Conservation (phyloP, 2,329 filamentous ascomycete species). For the Xylariaceae sp. region DNA sequence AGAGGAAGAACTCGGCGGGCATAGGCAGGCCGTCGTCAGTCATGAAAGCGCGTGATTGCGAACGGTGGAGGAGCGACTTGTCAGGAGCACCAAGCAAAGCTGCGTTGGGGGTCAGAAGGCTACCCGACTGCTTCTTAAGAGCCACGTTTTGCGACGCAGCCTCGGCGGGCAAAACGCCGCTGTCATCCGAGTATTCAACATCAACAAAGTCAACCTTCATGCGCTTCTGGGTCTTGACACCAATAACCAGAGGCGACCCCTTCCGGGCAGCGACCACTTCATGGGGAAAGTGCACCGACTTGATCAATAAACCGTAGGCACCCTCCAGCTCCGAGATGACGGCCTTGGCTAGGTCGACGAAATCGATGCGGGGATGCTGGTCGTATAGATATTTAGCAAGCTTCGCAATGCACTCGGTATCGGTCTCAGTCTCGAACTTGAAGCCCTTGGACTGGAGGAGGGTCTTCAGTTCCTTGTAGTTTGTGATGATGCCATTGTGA, state of each 20-base stretch:
- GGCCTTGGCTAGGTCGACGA: slow-evolving; percentile 93
- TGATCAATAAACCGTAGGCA: slow-evolving; percentile 94
- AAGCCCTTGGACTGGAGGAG: slow-evolving; percentile 92
- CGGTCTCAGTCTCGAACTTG: slow-evolving; percentile 98
- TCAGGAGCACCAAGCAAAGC: slow-evolving; percentile 81
- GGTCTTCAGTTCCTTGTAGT: slow-evolving; percentile 99
- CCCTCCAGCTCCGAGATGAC: slow-evolving; percentile 98
- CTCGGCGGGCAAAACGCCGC: slow-evolving; percentile 80
- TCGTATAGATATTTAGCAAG: slow-evolving; percentile 97
- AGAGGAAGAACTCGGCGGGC: slow-evolving; percentile 98
- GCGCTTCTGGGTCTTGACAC: slow-evolving; percentile 93
- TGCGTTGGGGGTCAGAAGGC: slow-evolving; percentile 57
- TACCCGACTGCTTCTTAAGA: slow-evolving; percentile 77
- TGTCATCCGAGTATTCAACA: slow-evolving; percentile 91
- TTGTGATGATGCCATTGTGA: slow-evolving; percentile 99
- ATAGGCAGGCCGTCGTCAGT: slow-evolving; percentile 97
- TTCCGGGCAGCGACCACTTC: slow-evolving; percentile 98
- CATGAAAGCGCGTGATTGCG: slow-evolving; percentile 97
- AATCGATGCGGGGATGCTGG: slow-evolving; percentile 88
- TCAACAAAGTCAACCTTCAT: slow-evolving; percentile 99
- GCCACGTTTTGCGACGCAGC: slow-evolving; percentile 93
- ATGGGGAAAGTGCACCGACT: slow-evolving; percentile 97
- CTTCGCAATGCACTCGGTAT: slow-evolving; percentile 99
- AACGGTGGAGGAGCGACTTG: slow-evolving; percentile 97
- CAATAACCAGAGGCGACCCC: slow-evolving; percentile 94